Evolutionary conservation across 2,329 filamentous ascomycete species (phyloP), one percentile per base, ranked within the genome.

Genomic region (Colletotrichum sp.): DNA sequence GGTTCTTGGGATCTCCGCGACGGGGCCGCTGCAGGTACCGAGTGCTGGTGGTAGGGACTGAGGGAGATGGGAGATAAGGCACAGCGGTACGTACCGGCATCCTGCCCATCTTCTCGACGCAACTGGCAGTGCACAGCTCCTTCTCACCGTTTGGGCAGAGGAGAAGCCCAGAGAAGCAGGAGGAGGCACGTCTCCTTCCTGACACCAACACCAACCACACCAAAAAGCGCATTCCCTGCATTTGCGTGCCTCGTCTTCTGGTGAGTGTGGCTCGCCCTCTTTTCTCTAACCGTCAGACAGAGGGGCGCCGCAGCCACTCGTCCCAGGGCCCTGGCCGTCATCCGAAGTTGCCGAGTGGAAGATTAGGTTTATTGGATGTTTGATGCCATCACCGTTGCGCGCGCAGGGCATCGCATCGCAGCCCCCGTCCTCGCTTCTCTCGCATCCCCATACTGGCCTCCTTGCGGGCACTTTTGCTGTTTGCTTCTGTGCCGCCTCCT

Each of bases 21-120:
- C 44, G 55, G 64, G 39, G 57, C 64, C 73, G 57, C 70, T 75
- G 70, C 73, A 75, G 73, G 73, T 68, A 73, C 70, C 57, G 30
- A 73, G 34, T 68, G 63, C 44, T 48, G 44, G 6, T 48, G 44
- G 44, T 48, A 48, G 44, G 44, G 44, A n/a, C 44, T 32, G 24
- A 24, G 48, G 0, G 55, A 30, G 28, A 30, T 28, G 26, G n/a
- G 28, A 70, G 55, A n/a, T 22, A 24, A 55, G 71, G 48, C 24
- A 59, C 39, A 39, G 39, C 12, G 3, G 24, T n/a, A 73, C 65
- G 65, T 64, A 64, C 22, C 30, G n/a, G n/a, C 24, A 7, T 36
- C 62, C 34, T 13, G 12, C 34, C n/a, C 28, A 10, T 6, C 30
- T n/a, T 24, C 30, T 48, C 44, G 44, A 48, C 9, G 39, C 18